Evolutionary conservation across 352 stramenopile genomes (phyloP).

Genomic region (Aphanomyces invadans): DNA sequence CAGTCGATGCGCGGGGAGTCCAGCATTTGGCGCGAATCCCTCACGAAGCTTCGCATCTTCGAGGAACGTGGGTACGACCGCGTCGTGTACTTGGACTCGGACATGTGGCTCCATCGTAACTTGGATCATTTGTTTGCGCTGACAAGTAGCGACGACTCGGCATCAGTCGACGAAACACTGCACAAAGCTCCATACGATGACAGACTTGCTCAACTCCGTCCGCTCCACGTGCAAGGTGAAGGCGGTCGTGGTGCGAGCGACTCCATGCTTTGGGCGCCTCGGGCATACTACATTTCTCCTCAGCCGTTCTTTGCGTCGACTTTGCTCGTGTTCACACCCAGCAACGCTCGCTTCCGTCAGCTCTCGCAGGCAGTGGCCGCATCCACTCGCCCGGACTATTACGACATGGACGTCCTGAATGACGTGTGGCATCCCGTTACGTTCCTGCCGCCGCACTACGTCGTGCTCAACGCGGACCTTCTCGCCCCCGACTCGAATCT

Average conservation of each 20-base stretch:
- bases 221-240: too few species aligned
- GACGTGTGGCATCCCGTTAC: neutral
- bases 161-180: neutral
- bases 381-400: neutral
- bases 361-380: neutral
- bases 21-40: conserved; percentile 27
- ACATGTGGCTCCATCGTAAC: conserved; percentile 33
- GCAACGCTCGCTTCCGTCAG: neutral
- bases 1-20: conserved; percentile 17
- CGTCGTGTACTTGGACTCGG: conserved; percentile 34
- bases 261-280: conserved; percentile 3
- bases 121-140: conserved; percentile 32
- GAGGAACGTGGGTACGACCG: conserved; percentile 34
- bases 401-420: conserved; percentile 23
- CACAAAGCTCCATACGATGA: too few species aligned
- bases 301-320: conserved; percentile 20
- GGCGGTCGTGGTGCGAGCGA: too few species aligned
- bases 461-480: conserved; percentile 19
- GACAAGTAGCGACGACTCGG: neutral
- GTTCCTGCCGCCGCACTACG: conserved; percentile 16
- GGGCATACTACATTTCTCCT: conserved; percentile 1
- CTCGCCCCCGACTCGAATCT: neutral
- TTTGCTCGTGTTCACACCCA: conserved; percentile 4
- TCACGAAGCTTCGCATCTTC: conserved; percentile 36
- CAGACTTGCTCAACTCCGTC: too few species aligned